These are phyloP conservation scores for Candida fluviatilis DNA, from an alignment of 805 yeast genomes.

Conservation along the genomic window DNA sequence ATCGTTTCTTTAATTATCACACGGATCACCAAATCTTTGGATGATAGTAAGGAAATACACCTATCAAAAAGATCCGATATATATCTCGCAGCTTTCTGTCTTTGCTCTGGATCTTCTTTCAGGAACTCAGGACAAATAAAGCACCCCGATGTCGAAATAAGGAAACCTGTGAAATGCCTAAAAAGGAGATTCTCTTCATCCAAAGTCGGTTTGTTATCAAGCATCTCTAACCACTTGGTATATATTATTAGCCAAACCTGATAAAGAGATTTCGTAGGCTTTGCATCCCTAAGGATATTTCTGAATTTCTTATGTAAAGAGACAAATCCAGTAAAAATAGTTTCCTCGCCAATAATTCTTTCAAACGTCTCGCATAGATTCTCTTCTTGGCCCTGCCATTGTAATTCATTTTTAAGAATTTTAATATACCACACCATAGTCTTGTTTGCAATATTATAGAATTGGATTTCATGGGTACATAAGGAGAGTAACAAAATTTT, in stretches of 20 bases:
- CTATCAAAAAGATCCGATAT: conserved; percentile 47
- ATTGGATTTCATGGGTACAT: conserved; percentile 42
- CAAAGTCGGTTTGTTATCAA: conserved; percentile 20
- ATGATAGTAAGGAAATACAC: conserved; percentile 46
- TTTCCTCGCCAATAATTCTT: conserved; percentile 47
- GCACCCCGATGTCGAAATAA: conserved; percentile 68
- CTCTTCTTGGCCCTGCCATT: conserved; percentile 12
- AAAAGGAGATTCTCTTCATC: conserved; percentile 46
- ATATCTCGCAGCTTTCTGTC: conserved; percentile 27
- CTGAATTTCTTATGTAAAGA: conserved; percentile 70
- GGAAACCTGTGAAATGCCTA: conserved; percentile 66
- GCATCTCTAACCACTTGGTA: conserved; percentile 42
- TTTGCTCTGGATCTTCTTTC: conserved; percentile 17
- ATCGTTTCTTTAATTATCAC: conserved; percentile 72
- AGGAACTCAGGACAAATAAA: conserved; percentile 37
- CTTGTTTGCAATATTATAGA: conserved; percentile 34
- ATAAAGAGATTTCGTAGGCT: conserved; percentile 26
- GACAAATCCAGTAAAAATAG: conserved; percentile 62
- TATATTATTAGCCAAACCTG: conserved; percentile 45
- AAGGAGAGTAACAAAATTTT: conserved; percentile 34
- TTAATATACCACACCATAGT: conserved; percentile 30
- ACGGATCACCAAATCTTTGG: conserved; percentile 51
- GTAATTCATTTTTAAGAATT: conserved; percentile 11
- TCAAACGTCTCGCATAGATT: conserved; percentile 26
- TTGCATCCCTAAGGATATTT: conserved; percentile 22